These are phyloP conservation scores for Naganishia vaughanmartiniae DNA, from an alignment of 768 basidiomycete species.

Conservation along the genomic window DNA sequence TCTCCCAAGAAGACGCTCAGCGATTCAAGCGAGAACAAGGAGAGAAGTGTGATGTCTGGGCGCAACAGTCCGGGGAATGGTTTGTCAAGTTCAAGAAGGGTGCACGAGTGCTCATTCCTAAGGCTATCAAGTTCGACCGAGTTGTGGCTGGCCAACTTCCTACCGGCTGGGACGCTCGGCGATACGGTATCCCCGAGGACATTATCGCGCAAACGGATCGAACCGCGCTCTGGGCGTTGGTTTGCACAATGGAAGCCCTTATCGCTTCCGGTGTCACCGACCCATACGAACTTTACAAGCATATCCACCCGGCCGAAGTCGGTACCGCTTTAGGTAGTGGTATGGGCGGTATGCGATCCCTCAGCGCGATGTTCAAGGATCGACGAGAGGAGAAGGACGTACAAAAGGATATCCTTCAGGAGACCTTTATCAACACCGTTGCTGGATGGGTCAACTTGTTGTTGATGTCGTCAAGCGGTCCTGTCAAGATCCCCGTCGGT, in stretches of 20 bases:
- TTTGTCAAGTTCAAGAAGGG: slow-evolving; percentile 99
- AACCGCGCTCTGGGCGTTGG: slow-evolving; percentile 88
- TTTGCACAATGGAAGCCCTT: slow-evolving; percentile 89
- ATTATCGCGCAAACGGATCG: slow-evolving; percentile 93
- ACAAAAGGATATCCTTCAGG: slow-evolving; percentile 96
- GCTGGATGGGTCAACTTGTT: slow-evolving; percentile 97
- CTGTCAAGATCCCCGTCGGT: slow-evolving; percentile 98
- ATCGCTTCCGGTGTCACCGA: slow-evolving; percentile 96
- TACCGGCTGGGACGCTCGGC: slow-evolving; percentile 93
- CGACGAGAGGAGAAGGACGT: slow-evolving; percentile 96
- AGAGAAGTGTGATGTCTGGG: slow-evolving; percentile 94
- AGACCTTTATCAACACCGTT: slow-evolving; percentile 99
- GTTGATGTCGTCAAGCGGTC: slow-evolving; percentile 90
- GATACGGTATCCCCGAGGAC: slow-evolving; percentile 95
- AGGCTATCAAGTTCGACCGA: slow-evolving; percentile 90
- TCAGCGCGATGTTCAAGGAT: slow-evolving; percentile 98
- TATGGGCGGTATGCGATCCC: slow-evolving; percentile 90
- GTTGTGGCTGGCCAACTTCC: slow-evolving; percentile 94
- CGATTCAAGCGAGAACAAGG: slow-evolving; percentile 97
- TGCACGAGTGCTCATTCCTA: slow-evolving; percentile 85
- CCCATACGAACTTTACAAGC: slow-evolving; percentile 94
- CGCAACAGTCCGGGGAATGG: slow-evolving; percentile 87
- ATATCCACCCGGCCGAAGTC: slow-evolving; percentile 93
- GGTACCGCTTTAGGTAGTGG: slow-evolving; percentile 92
- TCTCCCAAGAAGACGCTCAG: slow-evolving; percentile 81